phyloP scores from a whole-genome alignment of 768 basidiomycete genomes.

The Russula sp. region DNA sequence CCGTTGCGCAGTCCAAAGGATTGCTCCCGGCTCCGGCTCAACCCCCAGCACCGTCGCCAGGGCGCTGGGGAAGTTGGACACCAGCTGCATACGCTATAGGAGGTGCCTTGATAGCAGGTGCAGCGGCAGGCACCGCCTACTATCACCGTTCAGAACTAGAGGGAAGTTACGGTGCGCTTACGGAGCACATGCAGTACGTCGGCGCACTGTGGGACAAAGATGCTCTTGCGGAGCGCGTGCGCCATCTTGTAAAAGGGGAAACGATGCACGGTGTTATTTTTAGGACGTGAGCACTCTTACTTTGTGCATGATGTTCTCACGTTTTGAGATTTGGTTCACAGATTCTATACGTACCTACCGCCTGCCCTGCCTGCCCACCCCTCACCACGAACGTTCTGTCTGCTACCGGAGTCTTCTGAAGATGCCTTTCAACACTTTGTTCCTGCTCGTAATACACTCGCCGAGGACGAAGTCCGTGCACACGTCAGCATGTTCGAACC shows the following conservation, averaged over 20 bases:
- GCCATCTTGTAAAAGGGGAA: slow-evolving; percentile 55
- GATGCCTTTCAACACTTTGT: slow-evolving; percentile 48
- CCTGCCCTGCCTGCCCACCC: slow-evolving; percentile 53
- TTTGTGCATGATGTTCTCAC: background rate
- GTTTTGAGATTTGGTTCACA: slow-evolving; percentile 30
- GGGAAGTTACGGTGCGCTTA: slow-evolving; percentile 65
- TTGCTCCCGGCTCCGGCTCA: slow-evolving; percentile 21
- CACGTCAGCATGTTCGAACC: slow-evolving; percentile 87
- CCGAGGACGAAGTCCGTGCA: slow-evolving; percentile 72
- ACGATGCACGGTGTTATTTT: slow-evolving; percentile 61
- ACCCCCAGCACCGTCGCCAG: slow-evolving; percentile 14
- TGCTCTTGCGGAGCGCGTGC: slow-evolving; percentile 53
- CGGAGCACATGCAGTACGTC: slow-evolving; percentile 88
- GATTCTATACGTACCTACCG: slow-evolving; percentile 78
- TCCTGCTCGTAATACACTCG: slow-evolving; percentile 59
- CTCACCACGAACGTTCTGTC: slow-evolving; percentile 65
- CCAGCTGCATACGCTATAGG: slow-evolving; percentile 67
- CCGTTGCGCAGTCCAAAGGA: slow-evolving; percentile 30
- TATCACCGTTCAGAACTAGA: slow-evolving; percentile 72
- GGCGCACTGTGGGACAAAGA: slow-evolving; percentile 79
- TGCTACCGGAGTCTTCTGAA: slow-evolving; percentile 56
- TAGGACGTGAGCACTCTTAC: slow-evolving; percentile 49
- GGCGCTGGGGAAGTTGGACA: slow-evolving; percentile 59
- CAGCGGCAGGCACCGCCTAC: slow-evolving; percentile 80
- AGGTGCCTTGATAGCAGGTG: slow-evolving; percentile 70